Evolutionary conservation across 1,139 yeast genomes (phyloP).

Genomic region (Diutina rugosa): DNA sequence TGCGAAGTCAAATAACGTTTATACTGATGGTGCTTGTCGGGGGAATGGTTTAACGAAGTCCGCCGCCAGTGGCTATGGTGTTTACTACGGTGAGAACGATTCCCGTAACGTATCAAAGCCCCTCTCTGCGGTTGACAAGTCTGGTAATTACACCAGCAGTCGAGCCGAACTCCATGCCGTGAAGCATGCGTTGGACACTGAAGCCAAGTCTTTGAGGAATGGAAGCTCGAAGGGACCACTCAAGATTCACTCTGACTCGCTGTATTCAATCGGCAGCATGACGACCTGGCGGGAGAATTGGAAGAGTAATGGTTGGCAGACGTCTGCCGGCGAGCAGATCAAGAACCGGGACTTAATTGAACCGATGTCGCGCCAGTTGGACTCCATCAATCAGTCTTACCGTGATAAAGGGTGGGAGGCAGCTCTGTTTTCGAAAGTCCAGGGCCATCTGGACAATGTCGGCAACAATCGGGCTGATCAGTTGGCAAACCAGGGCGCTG

Average conservation of each 20-base stretch:
- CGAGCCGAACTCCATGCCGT: not conserved
- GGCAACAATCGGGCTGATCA: not conserved
- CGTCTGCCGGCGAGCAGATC: not conserved
- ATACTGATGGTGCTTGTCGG: conserved; percentile 2
- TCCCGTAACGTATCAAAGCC: not conserved
- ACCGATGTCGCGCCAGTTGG: not conserved
- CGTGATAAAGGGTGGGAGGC: not conserved
- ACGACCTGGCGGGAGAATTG: not conserved
- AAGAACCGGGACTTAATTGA: not conserved
- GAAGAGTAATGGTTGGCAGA: not conserved
- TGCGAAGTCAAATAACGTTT: not conserved
- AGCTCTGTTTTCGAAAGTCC: not conserved
- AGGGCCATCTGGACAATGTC: not conserved
- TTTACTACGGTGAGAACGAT: not conserved
- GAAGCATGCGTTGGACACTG: not conserved
- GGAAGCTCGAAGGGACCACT: not conserved
- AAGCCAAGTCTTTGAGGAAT: too few relatives aligned
- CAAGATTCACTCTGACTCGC: not conserved
- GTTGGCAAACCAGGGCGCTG: not conserved
- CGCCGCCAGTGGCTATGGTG: not conserved
- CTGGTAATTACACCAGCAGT: not conserved
- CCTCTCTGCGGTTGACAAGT: not conserved
- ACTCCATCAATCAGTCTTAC: not conserved
- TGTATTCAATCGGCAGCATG: not conserved
- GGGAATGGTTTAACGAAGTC: not conserved